phyloP scores from a whole-genome alignment of 768 basidiomycete genomes.

The Suillus placidus region DNA sequence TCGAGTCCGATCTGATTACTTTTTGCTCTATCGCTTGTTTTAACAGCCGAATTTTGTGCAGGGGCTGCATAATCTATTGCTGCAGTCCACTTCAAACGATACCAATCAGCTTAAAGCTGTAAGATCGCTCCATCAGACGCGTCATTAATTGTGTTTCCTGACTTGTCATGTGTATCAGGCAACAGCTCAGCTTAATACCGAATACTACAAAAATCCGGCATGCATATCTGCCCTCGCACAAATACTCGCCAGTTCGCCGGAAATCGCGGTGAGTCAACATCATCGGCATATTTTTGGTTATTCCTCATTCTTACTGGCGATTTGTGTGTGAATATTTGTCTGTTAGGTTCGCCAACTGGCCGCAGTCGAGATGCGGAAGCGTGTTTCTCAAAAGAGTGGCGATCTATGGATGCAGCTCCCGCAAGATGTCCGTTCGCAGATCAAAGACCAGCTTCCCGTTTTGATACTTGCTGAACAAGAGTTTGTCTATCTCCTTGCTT shows the following conservation, averaged over 20 bases:
- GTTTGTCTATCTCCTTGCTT: constrained; percentile 46
- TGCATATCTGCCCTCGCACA: constrained; percentile 91
- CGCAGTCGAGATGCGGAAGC: constrained; percentile 95
- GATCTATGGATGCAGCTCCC: constrained; percentile 79
- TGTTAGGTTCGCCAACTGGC: constrained; percentile 92
- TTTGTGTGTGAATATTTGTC: background rate
- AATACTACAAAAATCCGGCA: constrained; percentile 88
- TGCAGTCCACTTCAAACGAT: constrained; percentile 81
- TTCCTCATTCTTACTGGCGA: constrained; percentile 6
- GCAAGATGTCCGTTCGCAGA: constrained; percentile 70
- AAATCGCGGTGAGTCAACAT: constrained; percentile 66
- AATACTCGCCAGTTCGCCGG: constrained; percentile 84
- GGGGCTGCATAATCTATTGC: constrained; percentile 80
- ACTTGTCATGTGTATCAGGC: constrained; percentile 54
- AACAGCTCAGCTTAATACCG: constrained; percentile 86
- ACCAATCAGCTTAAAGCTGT: constrained; percentile 89
- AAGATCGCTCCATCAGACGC: constrained; percentile 41
- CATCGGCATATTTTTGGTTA: constrained; percentile 14
- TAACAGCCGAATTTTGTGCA: constrained; percentile 72
- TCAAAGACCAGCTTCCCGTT: constrained; percentile 83
- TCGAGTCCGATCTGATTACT: constrained; percentile 15
- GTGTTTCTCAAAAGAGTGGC: constrained; percentile 77
- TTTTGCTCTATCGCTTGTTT: constrained; percentile 1
- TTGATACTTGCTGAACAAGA: constrained; percentile 76
- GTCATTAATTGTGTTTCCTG: constrained; percentile 20